Conservation (phyloP, 1,284 basidiomycete species). For the Marasmius tenuissimus region DNA sequence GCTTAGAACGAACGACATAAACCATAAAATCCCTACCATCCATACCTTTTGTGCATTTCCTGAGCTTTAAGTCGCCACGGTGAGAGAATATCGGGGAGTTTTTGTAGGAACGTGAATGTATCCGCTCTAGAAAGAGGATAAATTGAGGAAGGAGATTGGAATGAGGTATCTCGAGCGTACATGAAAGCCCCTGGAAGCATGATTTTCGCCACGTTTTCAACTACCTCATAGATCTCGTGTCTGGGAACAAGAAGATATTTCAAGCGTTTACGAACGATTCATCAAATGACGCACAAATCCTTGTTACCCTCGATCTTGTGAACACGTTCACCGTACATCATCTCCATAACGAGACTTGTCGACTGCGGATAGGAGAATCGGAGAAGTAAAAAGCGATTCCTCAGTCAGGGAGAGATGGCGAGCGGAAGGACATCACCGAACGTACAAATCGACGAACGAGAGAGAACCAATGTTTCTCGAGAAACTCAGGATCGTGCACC, state of each 20-base stretch:
- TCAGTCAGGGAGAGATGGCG: too few species aligned
- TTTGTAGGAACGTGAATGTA: conserved; percentile 26
- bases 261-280: background rate
- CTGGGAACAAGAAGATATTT: conserved; percentile 5
- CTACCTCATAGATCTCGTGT: conserved; percentile 25
- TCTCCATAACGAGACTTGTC: conserved; percentile 23
- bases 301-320: conserved; percentile 20
- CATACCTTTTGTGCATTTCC: conserved; percentile 27
- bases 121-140: conserved; percentile 21
- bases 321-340: conserved; percentile 24
- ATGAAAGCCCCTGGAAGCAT: conserved; percentile 24
- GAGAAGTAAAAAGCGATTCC: background rate
- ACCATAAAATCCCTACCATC: background rate
- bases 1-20: background rate
- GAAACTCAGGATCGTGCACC: conserved; percentile 19
- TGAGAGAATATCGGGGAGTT: conserved; percentile 25
- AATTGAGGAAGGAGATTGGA: background rate
- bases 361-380: conserved; percentile 8
- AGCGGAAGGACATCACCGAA: background rate
- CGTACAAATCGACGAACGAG: conserved; percentile 26
- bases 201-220: conserved; percentile 22
- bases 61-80: conserved; percentile 25
- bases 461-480: conserved; percentile 28
- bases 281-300: conserved; percentile 10
- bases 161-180: conserved; percentile 7